Evolutionary conservation across 805 yeast genomes (phyloP).

Genomic region (Saccharomycopsis javanensis): DNA sequence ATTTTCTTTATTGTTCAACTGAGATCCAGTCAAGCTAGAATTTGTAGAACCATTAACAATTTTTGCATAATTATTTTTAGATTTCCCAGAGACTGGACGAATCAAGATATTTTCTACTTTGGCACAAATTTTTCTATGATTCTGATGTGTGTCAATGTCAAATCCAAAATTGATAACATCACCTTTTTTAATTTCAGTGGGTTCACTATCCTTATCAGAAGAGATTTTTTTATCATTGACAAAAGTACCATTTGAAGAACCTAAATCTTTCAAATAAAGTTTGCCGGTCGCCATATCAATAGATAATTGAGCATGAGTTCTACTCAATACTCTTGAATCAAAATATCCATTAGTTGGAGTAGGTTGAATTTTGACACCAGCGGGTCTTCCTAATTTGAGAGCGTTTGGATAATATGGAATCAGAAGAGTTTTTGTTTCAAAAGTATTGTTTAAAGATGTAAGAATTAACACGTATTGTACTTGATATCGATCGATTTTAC

Average conservation of each 20-base stretch:
- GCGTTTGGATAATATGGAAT: constrained; percentile 80
- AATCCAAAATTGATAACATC: constrained; percentile 93
- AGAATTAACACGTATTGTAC: constrained; percentile 55
- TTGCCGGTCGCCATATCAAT: constrained; percentile 55
- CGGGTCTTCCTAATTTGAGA: constrained; percentile 83
- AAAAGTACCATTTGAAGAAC: constrained; percentile 91
- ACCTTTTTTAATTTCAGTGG: constrained; percentile 59
- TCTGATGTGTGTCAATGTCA: constrained; percentile 54
- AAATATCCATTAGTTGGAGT: constrained; percentile 78
- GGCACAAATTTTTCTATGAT: constrained; percentile 80
- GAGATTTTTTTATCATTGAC: constrained; percentile 67
- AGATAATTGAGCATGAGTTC: constrained; percentile 90
- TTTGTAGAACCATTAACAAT: constrained; percentile 19
- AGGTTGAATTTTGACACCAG: constrained; percentile 45
- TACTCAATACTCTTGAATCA: constrained; percentile 83
- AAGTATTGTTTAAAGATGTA: constrained; percentile 70
- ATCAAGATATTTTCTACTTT: constrained; percentile 64
- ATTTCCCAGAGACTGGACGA: constrained; percentile 25
- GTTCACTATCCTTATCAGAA: constrained; percentile 38
- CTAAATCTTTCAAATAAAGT: constrained; percentile 73
- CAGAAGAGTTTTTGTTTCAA: constrained; percentile 65
- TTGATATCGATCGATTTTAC: constrained; percentile 16
- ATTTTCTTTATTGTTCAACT: constrained; percentile 2
- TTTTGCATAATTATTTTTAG: constrained; percentile 5
- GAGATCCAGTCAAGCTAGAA: background rate